phyloP scores from a whole-genome alignment of 139 green algal genomes.

The Ettlia oleoabundans region DNA sequence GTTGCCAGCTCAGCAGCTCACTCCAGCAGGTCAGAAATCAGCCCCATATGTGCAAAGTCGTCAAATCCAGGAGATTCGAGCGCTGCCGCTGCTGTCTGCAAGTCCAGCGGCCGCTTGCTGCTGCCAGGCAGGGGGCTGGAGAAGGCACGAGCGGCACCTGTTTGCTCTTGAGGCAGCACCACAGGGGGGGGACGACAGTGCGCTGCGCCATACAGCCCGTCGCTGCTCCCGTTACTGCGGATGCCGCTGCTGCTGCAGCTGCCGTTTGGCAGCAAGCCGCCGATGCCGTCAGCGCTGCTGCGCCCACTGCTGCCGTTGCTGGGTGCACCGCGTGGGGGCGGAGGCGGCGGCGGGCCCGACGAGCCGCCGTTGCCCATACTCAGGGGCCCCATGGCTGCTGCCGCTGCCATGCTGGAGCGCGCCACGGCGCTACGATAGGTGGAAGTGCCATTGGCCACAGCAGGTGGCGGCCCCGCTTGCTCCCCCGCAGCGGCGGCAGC shows the following conservation, averaged over 20 bases:
- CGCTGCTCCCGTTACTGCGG: not conserved
- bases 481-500: constrained; percentile 1
- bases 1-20: constrained; percentile 25
- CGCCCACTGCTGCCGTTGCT: not conserved
- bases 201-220: not conserved
- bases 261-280: not conserved
- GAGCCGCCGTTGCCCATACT: not conserved
- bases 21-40: constrained; percentile 83
- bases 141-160: not conserved
- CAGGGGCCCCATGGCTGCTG: not conserved
- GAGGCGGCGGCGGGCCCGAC: not conserved
- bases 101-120: not conserved
- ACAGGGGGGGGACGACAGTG: not conserved
- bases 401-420: not conserved
- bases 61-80: constrained; percentile 75
- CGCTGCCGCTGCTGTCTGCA: not conserved
- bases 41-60: constrained; percentile 85
- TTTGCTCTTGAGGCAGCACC: not conserved
- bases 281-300: constrained; percentile 13
- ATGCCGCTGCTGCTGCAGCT: too few relatives aligned
- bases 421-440: not conserved
- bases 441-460: not conserved
- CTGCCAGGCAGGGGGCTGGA: not conserved
- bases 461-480: not conserved
- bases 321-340: not conserved